Evolutionary conservation across 176 grass and related monocot genomes (phyloP).

Genomic region (Avena sativa): DNA sequence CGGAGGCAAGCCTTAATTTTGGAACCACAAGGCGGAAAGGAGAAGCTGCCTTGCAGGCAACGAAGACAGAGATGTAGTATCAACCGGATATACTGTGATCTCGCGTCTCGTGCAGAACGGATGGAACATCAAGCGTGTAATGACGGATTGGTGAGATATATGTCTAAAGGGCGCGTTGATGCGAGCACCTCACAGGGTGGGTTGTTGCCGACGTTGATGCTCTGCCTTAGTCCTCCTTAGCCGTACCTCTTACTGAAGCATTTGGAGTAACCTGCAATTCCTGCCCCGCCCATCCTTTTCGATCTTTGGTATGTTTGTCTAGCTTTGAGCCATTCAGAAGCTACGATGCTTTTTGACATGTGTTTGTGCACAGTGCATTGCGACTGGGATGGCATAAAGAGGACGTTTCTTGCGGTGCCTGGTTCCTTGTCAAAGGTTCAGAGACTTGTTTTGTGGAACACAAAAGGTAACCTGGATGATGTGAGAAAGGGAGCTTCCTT

Average conservation of each 20-base stretch:
- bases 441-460: neutral
- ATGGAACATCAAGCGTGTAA: neutral
- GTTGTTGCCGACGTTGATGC: slow-evolving; percentile 23
- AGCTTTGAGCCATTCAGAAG: neutral
- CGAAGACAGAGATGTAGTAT: slow-evolving; percentile 3
- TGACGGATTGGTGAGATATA: neutral
- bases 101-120: neutral
- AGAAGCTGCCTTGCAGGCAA: neutral
- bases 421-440: neutral
- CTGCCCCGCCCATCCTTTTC: neutral
- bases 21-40: slow-evolving; percentile 2
- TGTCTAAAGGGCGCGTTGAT: neutral
- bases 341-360: neutral
- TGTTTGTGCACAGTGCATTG: neutral
- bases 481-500: neutral
- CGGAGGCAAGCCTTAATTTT: neutral
- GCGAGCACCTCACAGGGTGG: neutral
- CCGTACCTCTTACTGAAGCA: slow-evolving; percentile 5
- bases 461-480: neutral
- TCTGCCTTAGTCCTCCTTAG: neutral
- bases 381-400: neutral
- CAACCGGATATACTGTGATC: neutral
- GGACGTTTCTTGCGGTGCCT: neutral
- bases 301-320: neutral
- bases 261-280: slow-evolving; percentile 18